phyloP scores from a whole-genome alignment of 257 asterid genomes.

The Solanum sejunctum region DNA sequence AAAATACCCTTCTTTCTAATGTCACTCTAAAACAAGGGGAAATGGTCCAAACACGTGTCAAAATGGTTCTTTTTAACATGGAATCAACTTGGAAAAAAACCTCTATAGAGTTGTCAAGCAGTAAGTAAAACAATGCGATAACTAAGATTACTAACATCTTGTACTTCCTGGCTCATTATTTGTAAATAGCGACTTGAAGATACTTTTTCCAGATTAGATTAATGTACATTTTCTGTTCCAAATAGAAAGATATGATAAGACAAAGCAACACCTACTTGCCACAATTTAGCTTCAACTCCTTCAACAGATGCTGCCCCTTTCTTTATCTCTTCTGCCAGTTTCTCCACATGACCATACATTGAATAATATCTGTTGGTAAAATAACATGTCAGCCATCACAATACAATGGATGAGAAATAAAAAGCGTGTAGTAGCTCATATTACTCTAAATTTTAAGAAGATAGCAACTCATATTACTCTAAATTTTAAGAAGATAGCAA shows the following conservation, averaged over 20 bases:
- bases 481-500: neutral
- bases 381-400: neutral
- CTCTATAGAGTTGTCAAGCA: neutral
- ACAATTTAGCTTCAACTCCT: constrained; percentile 72
- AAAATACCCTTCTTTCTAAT: too few species aligned
- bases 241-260: neutral
- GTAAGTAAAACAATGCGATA: neutral
- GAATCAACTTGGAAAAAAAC: neutral
- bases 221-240: neutral
- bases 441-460: neutral
- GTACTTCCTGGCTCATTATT: neutral
- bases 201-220: neutral
- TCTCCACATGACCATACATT: constrained; percentile 73
- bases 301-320: constrained; percentile 64
- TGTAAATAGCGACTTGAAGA: neutral
- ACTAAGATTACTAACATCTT: neutral
- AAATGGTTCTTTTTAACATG: neutral
- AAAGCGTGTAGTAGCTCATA: neutral
- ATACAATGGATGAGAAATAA: neutral
- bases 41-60: neutral
- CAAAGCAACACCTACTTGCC: constrained; percentile 41
- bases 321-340: constrained; percentile 64
- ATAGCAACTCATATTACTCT: too few species aligned
- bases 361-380: constrained; percentile 43
- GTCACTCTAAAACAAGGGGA: neutral